phyloP scores from a whole-genome alignment of 176 grass and related monocot genomes.

The Cocos nucifera region DNA sequence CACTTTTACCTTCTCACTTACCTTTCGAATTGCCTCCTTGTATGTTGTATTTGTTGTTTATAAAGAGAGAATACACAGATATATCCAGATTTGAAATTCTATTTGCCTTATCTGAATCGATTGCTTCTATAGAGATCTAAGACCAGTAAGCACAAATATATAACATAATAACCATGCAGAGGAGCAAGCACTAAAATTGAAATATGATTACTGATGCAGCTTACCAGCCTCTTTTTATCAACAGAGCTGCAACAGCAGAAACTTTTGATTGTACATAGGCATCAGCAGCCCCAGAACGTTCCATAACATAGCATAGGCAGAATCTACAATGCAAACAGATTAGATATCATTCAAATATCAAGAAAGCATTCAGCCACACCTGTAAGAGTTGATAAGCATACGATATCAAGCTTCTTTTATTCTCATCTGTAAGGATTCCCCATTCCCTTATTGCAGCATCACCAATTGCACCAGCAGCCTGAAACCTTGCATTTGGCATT shows the following conservation, averaged over 20 bases:
- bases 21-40: too few species aligned
- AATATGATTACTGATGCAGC: not conserved
- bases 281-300: constrained; percentile 67
- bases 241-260: constrained; percentile 70
- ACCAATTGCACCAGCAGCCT: constrained; percentile 90
- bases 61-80: too few species aligned
- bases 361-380: constrained; percentile 4
- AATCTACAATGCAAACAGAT: constrained; percentile 35
- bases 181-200: too few species aligned
- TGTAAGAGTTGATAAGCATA: constrained; percentile 21
- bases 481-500: constrained; percentile 85
- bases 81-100: too few species aligned
- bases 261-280: constrained; percentile 88
- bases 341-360: too few species aligned
- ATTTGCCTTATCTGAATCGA: too few species aligned
- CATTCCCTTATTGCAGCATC: constrained; percentile 96
- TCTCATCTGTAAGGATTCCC: constrained; percentile 83
- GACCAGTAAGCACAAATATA: too few species aligned
- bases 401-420: constrained; percentile 83
- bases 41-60: too few species aligned
- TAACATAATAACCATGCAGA: too few species aligned
- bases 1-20: too few species aligned
- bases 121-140: too few species aligned
- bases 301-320: constrained; percentile 85
- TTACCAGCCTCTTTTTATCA: constrained; percentile 97